phyloP scores from a whole-genome alignment of 768 basidiomycete species.

The Russula brevipes region DNA sequence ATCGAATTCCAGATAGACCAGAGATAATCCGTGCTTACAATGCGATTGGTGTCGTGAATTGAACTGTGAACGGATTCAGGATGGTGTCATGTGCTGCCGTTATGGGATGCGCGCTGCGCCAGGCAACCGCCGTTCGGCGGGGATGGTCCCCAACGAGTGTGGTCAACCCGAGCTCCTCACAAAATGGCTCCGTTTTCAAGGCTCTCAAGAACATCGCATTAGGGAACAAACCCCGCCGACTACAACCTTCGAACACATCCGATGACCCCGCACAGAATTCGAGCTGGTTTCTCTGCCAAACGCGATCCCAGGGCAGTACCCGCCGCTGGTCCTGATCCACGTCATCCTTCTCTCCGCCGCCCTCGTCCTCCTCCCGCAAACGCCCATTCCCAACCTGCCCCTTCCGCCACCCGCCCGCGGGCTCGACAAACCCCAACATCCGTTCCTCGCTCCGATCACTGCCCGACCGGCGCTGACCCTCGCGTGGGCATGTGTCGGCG shows the following conservation, averaged over 20 bases:
- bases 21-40: too few relatives aligned
- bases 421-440: conserved; percentile 60
- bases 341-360: conserved; percentile 15
- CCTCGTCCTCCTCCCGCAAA: conserved; percentile 14
- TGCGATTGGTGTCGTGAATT: too few relatives aligned
- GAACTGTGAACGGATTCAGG: too few relatives aligned
- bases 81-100: too few relatives aligned
- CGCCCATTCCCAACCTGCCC: conserved; percentile 8
- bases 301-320: conserved; percentile 17
- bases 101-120: too few relatives aligned
- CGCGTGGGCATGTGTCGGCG: conserved; percentile 51
- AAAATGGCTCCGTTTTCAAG: conserved; percentile 16
- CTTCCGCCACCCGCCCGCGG: conserved; percentile 18
- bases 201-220: conserved; percentile 10
- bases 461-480: conserved; percentile 53
- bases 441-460: conserved; percentile 64
- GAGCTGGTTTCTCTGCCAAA: conserved; percentile 9
- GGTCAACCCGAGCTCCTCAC: not conserved
- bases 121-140: too few relatives aligned
- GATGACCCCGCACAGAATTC: not conserved
- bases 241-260: not conserved
- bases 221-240: conserved; percentile 1
- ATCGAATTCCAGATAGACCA: conserved; percentile 8
- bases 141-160: too few relatives aligned
- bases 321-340: conserved; percentile 16